phyloP scores from a whole-genome alignment of 257 asterid genomes.

The Solanum appendiculatum region DNA sequence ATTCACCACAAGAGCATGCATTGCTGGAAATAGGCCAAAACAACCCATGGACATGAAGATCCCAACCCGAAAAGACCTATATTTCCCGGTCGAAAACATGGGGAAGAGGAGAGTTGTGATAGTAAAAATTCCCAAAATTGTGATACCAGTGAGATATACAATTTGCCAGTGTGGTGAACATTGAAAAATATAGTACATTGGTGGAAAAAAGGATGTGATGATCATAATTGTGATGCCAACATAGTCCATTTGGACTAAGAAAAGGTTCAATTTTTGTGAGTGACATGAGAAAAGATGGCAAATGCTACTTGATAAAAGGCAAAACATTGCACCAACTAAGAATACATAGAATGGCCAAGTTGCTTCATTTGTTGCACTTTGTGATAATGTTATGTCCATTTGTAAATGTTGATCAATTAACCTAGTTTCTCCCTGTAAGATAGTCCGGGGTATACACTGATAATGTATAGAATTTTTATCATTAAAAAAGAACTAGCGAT shows the following conservation, averaged over 20 bases:
- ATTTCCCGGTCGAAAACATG: conserved; percentile 45
- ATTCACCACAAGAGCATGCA: conserved; percentile 51
- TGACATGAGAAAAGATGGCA: conserved; percentile 95
- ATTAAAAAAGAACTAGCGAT: neutral
- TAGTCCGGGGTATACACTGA: neutral
- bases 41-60: conserved; percentile 81
- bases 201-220: conserved; percentile 58
- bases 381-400: conserved; percentile 16
- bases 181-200: conserved; percentile 8
- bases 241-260: conserved; percentile 69
- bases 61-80: conserved; percentile 46
- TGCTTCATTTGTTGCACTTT: conserved; percentile 13
- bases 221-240: conserved; percentile 90
- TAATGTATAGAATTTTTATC: conserved; percentile 5
- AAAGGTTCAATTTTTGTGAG: conserved; percentile 38
- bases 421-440: neutral
- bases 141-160: conserved; percentile 22
- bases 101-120: conserved; percentile 64
- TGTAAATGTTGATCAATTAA: conserved; percentile 10
- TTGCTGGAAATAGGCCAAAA: conserved; percentile 67
- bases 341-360: conserved; percentile 86
- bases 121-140: conserved; percentile 58
- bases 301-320: conserved; percentile 76
- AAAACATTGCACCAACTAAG: conserved; percentile 73
- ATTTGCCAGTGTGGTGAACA: conserved; percentile 6